These are phyloP conservation scores for Meira nashicola DNA, from an alignment of 1,284 basidiomycete genomes.

Conservation along the genomic window DNA sequence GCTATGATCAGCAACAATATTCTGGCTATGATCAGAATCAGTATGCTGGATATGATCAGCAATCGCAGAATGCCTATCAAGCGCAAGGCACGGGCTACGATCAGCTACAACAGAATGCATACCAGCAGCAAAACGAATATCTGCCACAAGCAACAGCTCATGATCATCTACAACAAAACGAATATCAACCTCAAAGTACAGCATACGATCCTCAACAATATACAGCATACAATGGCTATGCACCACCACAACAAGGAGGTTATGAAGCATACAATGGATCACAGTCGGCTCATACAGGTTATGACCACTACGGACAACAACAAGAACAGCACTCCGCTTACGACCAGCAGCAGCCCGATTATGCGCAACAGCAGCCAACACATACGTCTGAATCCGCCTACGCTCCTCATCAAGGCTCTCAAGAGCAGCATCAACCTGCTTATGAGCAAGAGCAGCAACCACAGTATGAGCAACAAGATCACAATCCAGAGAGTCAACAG, in stretches of 20 bases:
- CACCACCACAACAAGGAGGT: neutral
- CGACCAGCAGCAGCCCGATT: slow-evolving; percentile 3
- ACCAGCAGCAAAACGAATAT: slow-evolving; percentile 13
- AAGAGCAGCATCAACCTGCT: slow-evolving; percentile 7
- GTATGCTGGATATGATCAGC: slow-evolving; percentile 15
- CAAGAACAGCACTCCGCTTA: slow-evolving; percentile 7
- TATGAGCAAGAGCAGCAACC: neutral
- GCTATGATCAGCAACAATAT: slow-evolving; percentile 1
- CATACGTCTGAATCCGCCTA: neutral
- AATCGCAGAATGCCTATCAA: slow-evolving; percentile 7
- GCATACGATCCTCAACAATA: slow-evolving; percentile 12
- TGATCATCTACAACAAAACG: slow-evolving; percentile 16
- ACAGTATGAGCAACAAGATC: neutral
- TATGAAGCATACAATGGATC: slow-evolving; percentile 10
- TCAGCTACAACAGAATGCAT: slow-evolving; percentile 6
- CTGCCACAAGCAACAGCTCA: slow-evolving; percentile 4
- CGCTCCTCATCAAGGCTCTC: neutral
- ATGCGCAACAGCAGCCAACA: neutral
- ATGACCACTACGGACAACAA: slow-evolving; percentile 7
- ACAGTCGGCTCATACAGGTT: neutral
- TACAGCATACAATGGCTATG: slow-evolving; percentile 9
- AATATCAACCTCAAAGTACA: neutral
- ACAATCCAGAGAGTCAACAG: slow-evolving; percentile 1
- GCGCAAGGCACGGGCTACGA: slow-evolving; percentile 13
- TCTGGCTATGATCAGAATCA: neutral